Conservation (phyloP, 305 asterid genomes). For the Plantago lanceolata region DNA sequence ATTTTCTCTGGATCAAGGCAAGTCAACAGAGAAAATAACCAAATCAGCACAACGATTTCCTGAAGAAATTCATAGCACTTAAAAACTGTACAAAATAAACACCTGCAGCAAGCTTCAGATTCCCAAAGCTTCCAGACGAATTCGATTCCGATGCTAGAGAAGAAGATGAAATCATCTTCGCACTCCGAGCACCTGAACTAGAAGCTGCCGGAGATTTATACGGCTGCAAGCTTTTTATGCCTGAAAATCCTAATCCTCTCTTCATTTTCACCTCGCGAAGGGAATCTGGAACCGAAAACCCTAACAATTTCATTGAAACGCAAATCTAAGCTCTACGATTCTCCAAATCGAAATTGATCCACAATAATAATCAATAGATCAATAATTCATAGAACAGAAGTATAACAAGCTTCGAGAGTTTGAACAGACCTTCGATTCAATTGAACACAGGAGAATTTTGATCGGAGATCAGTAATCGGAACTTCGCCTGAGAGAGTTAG, state of each 20-base stretch:
- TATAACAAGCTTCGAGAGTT: too few species aligned
- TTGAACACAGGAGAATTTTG: too few species aligned
- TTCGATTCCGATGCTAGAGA: slow-evolving; percentile 33
- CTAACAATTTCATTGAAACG: neutral
- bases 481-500: too few species aligned
- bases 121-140: slow-evolving; percentile 69
- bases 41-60: slow-evolving; percentile 5
- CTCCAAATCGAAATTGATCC: too few species aligned
- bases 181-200: slow-evolving; percentile 43
- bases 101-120: slow-evolving; percentile 93
- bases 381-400: too few species aligned
- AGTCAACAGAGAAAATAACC: slow-evolving; percentile 16
- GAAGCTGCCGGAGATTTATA: slow-evolving; percentile 46
- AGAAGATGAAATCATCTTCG: slow-evolving; percentile 37
- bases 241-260: slow-evolving; percentile 59
- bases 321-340: neutral
- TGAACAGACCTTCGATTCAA: too few species aligned
- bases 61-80: slow-evolving; percentile 1
- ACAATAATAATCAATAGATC: too few species aligned
- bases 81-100: slow-evolving; percentile 3
- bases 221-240: slow-evolving; percentile 65
- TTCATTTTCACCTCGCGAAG: slow-evolving; percentile 46
- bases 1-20: slow-evolving; percentile 57
- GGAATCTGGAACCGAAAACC: slow-evolving; percentile 22
- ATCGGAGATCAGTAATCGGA: too few species aligned